phyloP scores from a whole-genome alignment of 179 eudicot species.

The Silene coronaria region DNA sequence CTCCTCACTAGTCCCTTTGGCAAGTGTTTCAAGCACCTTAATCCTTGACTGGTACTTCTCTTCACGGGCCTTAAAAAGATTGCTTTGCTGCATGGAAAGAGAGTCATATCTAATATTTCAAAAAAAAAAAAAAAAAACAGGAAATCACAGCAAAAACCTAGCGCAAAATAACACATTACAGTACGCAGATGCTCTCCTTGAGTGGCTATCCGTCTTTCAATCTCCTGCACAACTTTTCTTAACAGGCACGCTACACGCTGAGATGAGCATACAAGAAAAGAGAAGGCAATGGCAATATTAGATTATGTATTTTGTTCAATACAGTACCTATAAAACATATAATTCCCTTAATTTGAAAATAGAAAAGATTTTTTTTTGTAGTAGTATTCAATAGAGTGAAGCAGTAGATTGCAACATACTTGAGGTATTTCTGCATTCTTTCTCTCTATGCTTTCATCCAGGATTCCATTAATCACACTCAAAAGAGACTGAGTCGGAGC shows the following conservation, averaged over 20 bases:
- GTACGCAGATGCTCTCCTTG: constrained; percentile 86
- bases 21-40: constrained; percentile 84
- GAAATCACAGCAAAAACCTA: background rate
- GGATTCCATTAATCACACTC: constrained; percentile 71
- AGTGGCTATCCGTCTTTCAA: constrained; percentile 81
- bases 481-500: constrained; percentile 94
- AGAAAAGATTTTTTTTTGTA: too few species aligned
- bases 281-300: background rate
- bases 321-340: background rate
- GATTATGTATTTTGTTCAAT: background rate
- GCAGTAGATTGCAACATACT: constrained; percentile 33
- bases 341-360: too few species aligned
- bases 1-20: constrained; percentile 77
- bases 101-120: constrained; percentile 4
- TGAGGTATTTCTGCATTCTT: constrained; percentile 83
- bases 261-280: constrained; percentile 1
- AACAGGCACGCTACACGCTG: constrained; percentile 84
- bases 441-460: constrained; percentile 78
- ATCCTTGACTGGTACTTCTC: constrained; percentile 86
- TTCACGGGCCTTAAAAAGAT: constrained; percentile 75
- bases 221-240: constrained; percentile 93
- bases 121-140: background rate
- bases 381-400: constrained; percentile 11
- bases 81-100: constrained; percentile 60
- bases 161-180: constrained; percentile 35